Base-by-base conservation (phyloP, 2,329 filamentous ascomycete species). In the Alternaria arborescens region DNA sequence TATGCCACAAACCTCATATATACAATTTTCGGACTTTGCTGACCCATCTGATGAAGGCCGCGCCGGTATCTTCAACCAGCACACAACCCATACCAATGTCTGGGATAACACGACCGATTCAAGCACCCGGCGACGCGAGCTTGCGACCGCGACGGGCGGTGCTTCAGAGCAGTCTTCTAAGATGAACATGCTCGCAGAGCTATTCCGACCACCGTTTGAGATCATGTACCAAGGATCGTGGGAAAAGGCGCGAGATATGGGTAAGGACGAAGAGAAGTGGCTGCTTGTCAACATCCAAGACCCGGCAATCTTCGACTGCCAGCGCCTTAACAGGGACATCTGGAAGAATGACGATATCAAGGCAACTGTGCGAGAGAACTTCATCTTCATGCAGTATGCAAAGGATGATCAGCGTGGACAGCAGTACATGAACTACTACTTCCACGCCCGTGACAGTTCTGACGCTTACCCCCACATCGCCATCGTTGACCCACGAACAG, bases 251-350 rank as follows among this genome's bases (percentile, higher is more conserved):
- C 88, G 95, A 55, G 87, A 94, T 16, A 85, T 93, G 70, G 95
- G 94, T 61, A 97, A 95, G 76, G 91, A 93, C 46, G 86, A 89
- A 28, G 89, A 93, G 82, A 97, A 97, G 78, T 99, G 95, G 95
- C 87, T 99, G 48, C 80, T 99, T 69, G 93, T 97, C 64, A 98
- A 99, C 76, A 89, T 99, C 16, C 95, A 99, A 79, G 94, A 99
- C 75, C 88, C 92, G 67, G 91, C 91, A 36, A 89, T 97, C 72
- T 99, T 99, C 78, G 91, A 95, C 78, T 99, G 95, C 78, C 95
- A 99, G 77, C 87, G 92, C 3, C 83, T 99, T 18, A 99, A 99
- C 76, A 87, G 95, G 44, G 95, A 99, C 76, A 88, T 98, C 55
- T 99, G 95, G 95, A 97, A 97, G 80, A 91, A 97, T 69, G 79